Conservation (phyloP, 345 rosid genomes). For the Citrus trifoliata region DNA sequence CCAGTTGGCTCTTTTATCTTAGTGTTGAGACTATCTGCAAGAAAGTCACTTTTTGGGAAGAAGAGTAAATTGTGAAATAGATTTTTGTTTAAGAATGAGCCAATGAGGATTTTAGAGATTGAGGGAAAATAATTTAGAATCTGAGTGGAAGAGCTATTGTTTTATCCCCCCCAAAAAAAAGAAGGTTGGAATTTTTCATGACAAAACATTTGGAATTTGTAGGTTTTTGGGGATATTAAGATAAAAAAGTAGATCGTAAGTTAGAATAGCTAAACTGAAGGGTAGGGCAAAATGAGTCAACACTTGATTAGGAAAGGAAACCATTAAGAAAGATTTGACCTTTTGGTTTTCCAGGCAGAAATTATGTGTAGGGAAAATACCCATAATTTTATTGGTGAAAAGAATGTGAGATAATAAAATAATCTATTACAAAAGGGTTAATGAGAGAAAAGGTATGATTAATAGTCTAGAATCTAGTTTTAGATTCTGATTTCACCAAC, state of each 20-base stretch:
- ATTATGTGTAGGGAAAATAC: neutral
- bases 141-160: neutral
- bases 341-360: neutral
- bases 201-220: neutral
- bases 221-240: neutral
- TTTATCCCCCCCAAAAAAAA: neutral
- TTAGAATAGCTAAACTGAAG: neutral
- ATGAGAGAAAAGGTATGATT: neutral
- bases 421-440: neutral
- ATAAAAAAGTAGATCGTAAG: neutral
- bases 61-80: no score
- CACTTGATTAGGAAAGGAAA: neutral
- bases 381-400: neutral
- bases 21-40: neutral
- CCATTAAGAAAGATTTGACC: neutral
- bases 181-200: no score
- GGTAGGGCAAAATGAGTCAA: neutral
- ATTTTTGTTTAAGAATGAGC: no score
- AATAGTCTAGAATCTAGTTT: neutral
- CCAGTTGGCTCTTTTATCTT: neutral
- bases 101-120: neutral
- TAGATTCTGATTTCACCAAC: neutral
- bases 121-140: neutral
- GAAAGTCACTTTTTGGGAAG: no score
- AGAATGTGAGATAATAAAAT: neutral